These are phyloP conservation scores for Cucurbita moschata DNA, from an alignment of 306 rosid species.

Conservation along the genomic window DNA sequence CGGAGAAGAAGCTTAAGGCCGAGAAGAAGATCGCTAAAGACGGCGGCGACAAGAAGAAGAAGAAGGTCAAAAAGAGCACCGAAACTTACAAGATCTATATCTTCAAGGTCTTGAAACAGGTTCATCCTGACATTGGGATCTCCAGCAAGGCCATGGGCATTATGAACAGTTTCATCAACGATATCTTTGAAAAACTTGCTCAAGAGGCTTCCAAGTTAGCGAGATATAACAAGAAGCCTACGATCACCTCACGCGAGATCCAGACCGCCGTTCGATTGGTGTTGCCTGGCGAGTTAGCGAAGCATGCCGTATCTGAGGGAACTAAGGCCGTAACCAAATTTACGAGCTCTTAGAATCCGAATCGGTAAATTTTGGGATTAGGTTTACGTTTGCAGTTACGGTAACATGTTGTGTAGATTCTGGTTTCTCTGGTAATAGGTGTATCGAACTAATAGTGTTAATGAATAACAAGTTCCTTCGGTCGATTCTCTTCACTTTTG, in stretches of 20 bases:
- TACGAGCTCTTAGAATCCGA: constrained; percentile 37
- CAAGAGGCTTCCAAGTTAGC: constrained; percentile 59
- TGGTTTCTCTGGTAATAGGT: not conserved
- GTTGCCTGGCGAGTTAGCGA: constrained; percentile 62
- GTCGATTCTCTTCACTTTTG: not conserved
- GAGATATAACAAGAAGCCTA: constrained; percentile 58
- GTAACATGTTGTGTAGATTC: not conserved
- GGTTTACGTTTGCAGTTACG: not conserved
- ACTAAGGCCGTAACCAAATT: constrained; percentile 71
- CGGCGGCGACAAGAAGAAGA: constrained; percentile 50
- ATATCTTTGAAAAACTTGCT: constrained; percentile 67
- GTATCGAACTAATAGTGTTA: not conserved
- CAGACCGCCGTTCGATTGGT: constrained; percentile 69
- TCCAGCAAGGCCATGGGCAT: constrained; percentile 83
- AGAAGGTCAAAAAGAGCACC: constrained; percentile 44
- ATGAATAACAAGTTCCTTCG: not conserved
- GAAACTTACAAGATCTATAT: constrained; percentile 77
- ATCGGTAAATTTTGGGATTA: not conserved
- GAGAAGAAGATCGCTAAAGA: constrained; percentile 75
- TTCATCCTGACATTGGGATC: constrained; percentile 63
- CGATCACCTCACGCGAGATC: constrained; percentile 58
- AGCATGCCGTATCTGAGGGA: constrained; percentile 72
- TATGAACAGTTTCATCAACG: constrained; percentile 70
- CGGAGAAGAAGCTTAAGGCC: constrained; percentile 50
- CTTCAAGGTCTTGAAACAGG: constrained; percentile 72